Percentiles rank a stretch among this genome's conserved stretches.
phyloP scores from a whole-genome alignment of 2,329 filamentous ascomycete genomes.

The Rachicladosporium sp. region DNA sequence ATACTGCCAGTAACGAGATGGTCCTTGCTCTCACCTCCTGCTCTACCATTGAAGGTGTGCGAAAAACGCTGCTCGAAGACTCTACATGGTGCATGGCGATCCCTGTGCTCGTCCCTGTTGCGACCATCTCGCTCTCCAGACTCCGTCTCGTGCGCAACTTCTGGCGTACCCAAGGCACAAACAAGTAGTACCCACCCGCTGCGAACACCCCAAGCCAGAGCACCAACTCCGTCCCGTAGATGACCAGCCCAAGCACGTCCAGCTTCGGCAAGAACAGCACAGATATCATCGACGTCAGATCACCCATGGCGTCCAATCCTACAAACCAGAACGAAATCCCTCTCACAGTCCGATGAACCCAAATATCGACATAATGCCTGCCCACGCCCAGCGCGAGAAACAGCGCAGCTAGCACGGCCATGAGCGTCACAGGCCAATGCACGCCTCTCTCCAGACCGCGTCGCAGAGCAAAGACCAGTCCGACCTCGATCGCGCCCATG shows the following conservation, averaged over 20 bases:
- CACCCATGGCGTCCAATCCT: slow-evolving; percentile 55
- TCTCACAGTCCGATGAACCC: slow-evolving; percentile 50
- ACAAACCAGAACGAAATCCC: slow-evolving; percentile 64
- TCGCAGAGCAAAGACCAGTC: slow-evolving; percentile 44
- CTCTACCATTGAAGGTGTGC: no score
- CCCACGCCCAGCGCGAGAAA: slow-evolving; percentile 55
- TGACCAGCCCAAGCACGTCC: slow-evolving; percentile 51
- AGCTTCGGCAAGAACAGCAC: slow-evolving; percentile 48
- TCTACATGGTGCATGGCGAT: no score
- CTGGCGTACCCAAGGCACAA: slow-evolving; percentile 42
- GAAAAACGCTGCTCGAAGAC: no score
- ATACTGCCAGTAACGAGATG: no score
- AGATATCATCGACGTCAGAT: slow-evolving; percentile 54
- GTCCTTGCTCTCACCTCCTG: no score
- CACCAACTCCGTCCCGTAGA: slow-evolving; percentile 53
- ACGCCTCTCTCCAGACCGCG: slow-evolving; percentile 30
- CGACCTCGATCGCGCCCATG: slow-evolving; percentile 49
- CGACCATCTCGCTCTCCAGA: background rate
- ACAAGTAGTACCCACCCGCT: slow-evolving; percentile 52
- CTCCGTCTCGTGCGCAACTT: slow-evolving; percentile 15
- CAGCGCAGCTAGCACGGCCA: slow-evolving; percentile 53
- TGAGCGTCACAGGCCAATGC: slow-evolving; percentile 52
- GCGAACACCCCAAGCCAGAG: slow-evolving; percentile 57
- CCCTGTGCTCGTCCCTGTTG: background rate
- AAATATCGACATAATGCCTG: slow-evolving; percentile 59